Conservation (phyloP, 306 rosid species). For the Trichosanthes cucumerina region DNA sequence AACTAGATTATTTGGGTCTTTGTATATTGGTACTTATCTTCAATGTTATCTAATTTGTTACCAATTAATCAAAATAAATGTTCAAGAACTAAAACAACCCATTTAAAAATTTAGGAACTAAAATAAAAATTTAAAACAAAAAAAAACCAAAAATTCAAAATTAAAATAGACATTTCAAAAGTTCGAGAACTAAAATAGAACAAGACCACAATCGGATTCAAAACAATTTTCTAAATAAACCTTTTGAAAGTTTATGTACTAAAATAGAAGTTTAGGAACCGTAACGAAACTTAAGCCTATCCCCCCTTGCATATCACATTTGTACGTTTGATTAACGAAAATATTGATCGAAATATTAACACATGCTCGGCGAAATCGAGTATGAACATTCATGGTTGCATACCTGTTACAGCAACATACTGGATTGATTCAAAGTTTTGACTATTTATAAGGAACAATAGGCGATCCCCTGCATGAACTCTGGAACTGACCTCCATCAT, state of each 20-base stretch:
- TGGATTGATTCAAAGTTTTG: slow-evolving; percentile 25
- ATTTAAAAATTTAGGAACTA: too few species aligned
- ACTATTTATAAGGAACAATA: slow-evolving; percentile 15
- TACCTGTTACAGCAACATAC: slow-evolving; percentile 61
- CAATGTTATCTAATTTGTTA: too few species aligned
- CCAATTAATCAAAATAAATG: too few species aligned
- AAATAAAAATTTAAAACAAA: too few species aligned
- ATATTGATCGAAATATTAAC: background rate
- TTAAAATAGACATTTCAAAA: too few species aligned
- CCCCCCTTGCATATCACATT: background rate
- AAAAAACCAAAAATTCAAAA: too few species aligned
- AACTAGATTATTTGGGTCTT: too few species aligned
- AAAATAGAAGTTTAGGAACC: background rate
- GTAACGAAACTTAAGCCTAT: background rate
- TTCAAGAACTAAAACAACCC: too few species aligned
- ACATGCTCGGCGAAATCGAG: background rate
- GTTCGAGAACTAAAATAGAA: too few species aligned
- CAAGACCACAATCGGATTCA: too few species aligned
- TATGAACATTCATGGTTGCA: background rate
- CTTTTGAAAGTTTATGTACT: background rate
- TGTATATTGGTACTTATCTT: too few species aligned
- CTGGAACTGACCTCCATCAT: slow-evolving; percentile 12
- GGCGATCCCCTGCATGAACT: slow-evolving; percentile 38
- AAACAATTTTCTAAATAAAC: background rate
- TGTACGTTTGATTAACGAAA: background rate